Conservation (phyloP, 371 early-diverging fungal genomes). For the Encephalitozoon intestinalis region DNA sequence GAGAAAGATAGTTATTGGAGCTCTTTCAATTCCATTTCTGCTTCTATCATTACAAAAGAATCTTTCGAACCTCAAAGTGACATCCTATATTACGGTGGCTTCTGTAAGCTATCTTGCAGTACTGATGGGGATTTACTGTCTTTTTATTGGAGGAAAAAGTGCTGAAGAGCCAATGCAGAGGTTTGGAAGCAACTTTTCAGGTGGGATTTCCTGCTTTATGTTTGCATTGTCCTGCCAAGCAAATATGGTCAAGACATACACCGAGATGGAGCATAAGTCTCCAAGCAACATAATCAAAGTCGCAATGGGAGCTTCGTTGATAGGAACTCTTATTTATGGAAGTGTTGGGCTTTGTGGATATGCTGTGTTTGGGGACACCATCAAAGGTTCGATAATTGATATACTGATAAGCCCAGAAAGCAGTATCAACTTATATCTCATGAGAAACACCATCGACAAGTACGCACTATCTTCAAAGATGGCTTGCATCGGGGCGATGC, state of each 20-base stretch:
- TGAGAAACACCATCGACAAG: neutral
- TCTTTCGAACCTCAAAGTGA: slow-evolving; percentile 7
- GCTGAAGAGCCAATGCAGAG: neutral
- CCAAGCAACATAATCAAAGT: slow-evolving; percentile 32
- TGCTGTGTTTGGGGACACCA: neutral
- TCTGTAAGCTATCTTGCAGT: slow-evolving; percentile 25
- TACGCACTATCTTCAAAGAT: neutral
- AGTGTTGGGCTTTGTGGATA: slow-evolving; percentile 46
- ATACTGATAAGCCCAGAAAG: neutral
- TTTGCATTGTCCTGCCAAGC: slow-evolving; percentile 56
- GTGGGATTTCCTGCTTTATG: slow-evolving; percentile 36
- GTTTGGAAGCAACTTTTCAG: neutral
- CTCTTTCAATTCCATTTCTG: neutral
- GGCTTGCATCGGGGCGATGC: slow-evolving; percentile 19
- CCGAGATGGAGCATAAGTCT: slow-evolving; percentile 36
- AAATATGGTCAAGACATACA: slow-evolving; percentile 52
- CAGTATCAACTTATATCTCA: neutral
- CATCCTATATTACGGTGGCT: slow-evolving; percentile 22
- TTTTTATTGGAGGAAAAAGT: neutral
- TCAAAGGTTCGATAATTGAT: slow-evolving; percentile 14
- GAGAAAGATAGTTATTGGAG: neutral
- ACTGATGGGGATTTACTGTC: slow-evolving; percentile 4
- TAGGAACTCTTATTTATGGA: slow-evolving; percentile 41
- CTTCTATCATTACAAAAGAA: slow-evolving; percentile 11
- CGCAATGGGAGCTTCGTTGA: slow-evolving; percentile 2